These are phyloP conservation scores for Coniophora puteana DNA, from an alignment of 1,284 basidiomycete genomes.

Conservation along the genomic window DNA sequence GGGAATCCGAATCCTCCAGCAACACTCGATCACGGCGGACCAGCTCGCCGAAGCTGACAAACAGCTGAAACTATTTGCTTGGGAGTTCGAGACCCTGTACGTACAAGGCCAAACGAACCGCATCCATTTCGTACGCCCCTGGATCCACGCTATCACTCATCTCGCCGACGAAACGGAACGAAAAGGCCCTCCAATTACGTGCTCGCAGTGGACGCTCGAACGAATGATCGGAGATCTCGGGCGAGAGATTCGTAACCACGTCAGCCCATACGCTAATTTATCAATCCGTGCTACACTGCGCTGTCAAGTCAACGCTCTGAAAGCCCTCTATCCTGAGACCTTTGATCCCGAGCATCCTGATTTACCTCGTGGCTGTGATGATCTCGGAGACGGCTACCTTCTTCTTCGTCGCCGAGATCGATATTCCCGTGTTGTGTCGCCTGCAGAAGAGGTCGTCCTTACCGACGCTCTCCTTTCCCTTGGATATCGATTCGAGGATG, in stretches of 20 bases:
- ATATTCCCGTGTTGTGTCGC: constrained; percentile 3
- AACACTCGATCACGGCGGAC: neutral
- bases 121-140: neutral
- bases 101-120: neutral
- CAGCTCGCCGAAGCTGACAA: neutral
- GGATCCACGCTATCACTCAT: neutral
- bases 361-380: constrained; percentile 8
- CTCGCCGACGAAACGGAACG: constrained; percentile 1
- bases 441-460: no score
- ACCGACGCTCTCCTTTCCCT: no score
- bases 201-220: constrained; percentile 8
- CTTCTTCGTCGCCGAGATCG: constrained; percentile 9
- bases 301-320: constrained; percentile 7
- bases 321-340: constrained; percentile 3
- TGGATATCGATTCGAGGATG: no score
- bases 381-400: constrained; percentile 4
- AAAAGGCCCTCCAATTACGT: constrained; percentile 22
- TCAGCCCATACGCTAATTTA: constrained; percentile 6
- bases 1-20: neutral
- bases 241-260: constrained; percentile 4
- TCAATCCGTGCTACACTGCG: neutral
- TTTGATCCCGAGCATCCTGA: neutral
- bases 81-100: neutral
- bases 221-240: constrained; percentile 6
- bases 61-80: neutral